These are phyloP conservation scores for Castanopsis chinensis DNA, from an alignment of 306 rosid genomes.

Conservation along the genomic window DNA sequence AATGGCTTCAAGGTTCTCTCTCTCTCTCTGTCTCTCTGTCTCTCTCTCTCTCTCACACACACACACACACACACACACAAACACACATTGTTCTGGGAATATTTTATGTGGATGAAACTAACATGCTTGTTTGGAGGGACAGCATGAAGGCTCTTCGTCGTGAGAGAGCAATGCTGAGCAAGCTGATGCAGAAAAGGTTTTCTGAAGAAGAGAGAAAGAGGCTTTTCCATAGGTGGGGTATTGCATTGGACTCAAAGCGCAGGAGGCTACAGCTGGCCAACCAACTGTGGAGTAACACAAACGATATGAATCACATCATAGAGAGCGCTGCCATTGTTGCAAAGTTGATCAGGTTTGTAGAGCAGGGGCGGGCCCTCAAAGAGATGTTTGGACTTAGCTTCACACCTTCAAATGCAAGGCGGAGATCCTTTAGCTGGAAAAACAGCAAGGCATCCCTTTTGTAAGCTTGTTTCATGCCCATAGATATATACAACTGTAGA, in stretches of 20 bases:
- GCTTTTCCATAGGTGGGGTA: conserved; percentile 71
- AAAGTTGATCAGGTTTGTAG: conserved; percentile 70
- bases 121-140: conserved; percentile 30
- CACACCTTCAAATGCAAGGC: conserved; percentile 47
- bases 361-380: conserved; percentile 75
- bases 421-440: conserved; percentile 70
- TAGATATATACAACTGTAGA: not conserved
- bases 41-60: not conserved
- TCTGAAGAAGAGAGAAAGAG: conserved; percentile 62
- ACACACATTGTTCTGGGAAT: not conserved
- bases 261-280: conserved; percentile 79
- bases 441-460: conserved; percentile 49
- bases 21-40: conserved; percentile 5
- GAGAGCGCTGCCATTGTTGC: conserved; percentile 86
- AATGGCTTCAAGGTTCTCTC: conserved; percentile 67
- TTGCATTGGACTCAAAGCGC: conserved; percentile 74
- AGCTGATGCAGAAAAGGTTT: conserved; percentile 77
- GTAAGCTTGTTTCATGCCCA: conserved; percentile 12
- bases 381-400: conserved; percentile 97
- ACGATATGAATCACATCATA: conserved; percentile 52
- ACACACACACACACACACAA: not conserved
- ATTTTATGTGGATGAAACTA: not conserved
- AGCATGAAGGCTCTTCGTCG: conserved; percentile 67
- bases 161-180: conserved; percentile 73
- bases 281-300: conserved; percentile 60